phyloP scores from a whole-genome alignment of 2,329 filamentous ascomycete genomes.

The Epicoccum nigrum region DNA sequence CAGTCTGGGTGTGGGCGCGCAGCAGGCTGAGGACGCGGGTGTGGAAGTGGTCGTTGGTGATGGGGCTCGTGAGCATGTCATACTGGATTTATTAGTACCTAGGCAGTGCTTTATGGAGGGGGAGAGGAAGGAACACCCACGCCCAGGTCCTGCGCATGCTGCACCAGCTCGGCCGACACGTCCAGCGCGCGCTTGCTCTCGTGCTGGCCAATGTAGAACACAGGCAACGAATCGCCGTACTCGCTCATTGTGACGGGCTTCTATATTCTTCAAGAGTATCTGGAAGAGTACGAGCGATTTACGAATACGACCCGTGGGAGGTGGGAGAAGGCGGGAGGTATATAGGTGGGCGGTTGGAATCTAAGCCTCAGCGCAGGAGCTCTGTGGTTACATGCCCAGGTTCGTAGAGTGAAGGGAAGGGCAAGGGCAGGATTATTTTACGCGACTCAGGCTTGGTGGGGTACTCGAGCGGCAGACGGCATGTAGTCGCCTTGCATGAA shows the following conservation, averaged over 20 bases:
- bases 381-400: slow-evolving; percentile 6
- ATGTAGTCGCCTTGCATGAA: no score
- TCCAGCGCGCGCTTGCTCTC: slow-evolving; percentile 67
- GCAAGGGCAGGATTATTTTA: background rate
- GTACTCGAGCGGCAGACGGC: background rate
- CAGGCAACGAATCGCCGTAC: slow-evolving; percentile 46
- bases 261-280: background rate
- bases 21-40: slow-evolving; percentile 69
- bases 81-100: slow-evolving; percentile 65
- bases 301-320: background rate
- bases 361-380: background rate
- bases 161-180: slow-evolving; percentile 68
- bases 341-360: background rate
- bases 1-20: slow-evolving; percentile 57
- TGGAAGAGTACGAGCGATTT: background rate
- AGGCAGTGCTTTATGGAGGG: no score
- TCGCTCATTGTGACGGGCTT: slow-evolving; percentile 11
- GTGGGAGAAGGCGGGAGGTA: no score
- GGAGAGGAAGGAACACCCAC: background rate
- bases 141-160: slow-evolving; percentile 70
- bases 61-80: slow-evolving; percentile 77
- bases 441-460: slow-evolving; percentile 4
- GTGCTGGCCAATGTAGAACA: slow-evolving; percentile 77
- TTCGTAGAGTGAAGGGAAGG: background rate
- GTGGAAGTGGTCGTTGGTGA: slow-evolving; percentile 77